Conservation (phyloP, 768 basidiomycete species). For the Amanita pallidorosea region DNA sequence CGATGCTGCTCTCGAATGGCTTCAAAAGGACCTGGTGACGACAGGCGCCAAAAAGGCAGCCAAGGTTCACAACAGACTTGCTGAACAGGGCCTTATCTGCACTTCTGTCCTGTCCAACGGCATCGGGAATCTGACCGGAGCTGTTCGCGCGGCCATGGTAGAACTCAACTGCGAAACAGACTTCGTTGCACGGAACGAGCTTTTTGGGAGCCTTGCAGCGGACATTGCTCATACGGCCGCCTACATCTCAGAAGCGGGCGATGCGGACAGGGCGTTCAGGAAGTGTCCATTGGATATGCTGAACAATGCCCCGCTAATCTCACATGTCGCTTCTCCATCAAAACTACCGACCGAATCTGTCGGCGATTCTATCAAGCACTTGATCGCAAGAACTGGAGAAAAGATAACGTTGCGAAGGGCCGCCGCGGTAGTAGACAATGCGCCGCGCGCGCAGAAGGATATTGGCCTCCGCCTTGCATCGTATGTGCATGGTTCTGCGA, state of each 20-base stretch:
- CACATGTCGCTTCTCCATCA: conserved; percentile 20
- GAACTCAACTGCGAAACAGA: conserved; percentile 97
- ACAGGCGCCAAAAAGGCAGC: conserved; percentile 74
- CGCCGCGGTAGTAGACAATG: conserved; percentile 26
- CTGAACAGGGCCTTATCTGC: conserved; percentile 73
- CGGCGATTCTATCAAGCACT: conserved; percentile 50
- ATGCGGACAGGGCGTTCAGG: conserved; percentile 26
- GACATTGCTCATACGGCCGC: conserved; percentile 82
- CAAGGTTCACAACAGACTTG: conserved; percentile 67
- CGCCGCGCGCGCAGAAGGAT: conserved; percentile 27
- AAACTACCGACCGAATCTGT: conserved; percentile 36
- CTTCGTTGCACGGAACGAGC: conserved; percentile 81
- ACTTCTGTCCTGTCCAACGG: conserved; percentile 66
- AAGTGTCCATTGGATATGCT: conserved; percentile 39
- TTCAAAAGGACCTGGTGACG: conserved; percentile 59
- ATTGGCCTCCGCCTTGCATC: conserved; percentile 34
- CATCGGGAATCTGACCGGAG: conserved; percentile 28
- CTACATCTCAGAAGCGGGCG: conserved; percentile 42
- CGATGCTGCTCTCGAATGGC: conserved; percentile 66
- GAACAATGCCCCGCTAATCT: conserved; percentile 58
- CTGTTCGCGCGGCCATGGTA: conserved; percentile 73
- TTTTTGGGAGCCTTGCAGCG: conserved; percentile 67
- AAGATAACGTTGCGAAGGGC: conserved; percentile 66
- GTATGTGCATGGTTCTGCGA: conserved; percentile 53
- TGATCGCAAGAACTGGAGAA: conserved; percentile 72